phyloP scores from a whole-genome alignment of 371 early-diverging fungal species.

The Haplosporangium sp. region DNA sequence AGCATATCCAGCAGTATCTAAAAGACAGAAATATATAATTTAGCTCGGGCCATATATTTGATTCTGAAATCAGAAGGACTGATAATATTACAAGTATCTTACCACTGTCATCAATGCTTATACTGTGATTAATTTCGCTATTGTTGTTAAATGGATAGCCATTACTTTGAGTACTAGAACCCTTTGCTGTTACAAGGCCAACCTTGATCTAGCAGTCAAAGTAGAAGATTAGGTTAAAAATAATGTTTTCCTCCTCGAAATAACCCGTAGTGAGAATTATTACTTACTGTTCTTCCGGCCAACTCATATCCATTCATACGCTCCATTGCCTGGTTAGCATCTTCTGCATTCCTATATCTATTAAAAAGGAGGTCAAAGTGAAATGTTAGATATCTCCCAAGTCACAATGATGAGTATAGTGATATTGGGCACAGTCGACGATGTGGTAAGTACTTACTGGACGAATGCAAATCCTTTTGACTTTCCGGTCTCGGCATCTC shows the following conservation, averaged over 20 bases:
- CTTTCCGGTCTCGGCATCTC: slow-evolving; percentile 84
- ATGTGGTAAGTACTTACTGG: slow-evolving; percentile 66
- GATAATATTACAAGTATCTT: slow-evolving; percentile 1
- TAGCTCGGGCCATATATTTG: background rate
- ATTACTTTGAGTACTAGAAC: slow-evolving; percentile 54
- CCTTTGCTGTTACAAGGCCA: slow-evolving; percentile 82
- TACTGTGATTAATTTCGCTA: slow-evolving; percentile 47
- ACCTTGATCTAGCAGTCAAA: slow-evolving; percentile 75
- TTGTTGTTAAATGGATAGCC: slow-evolving; percentile 23
- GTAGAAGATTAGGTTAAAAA: background rate
- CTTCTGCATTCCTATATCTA: slow-evolving; percentile 77
- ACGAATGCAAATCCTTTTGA: slow-evolving; percentile 93
- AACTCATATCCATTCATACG: slow-evolving; percentile 91
- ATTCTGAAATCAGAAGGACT: too few species aligned
- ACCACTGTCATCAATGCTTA: slow-evolving; percentile 66
- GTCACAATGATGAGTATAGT: background rate
- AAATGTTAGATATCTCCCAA: too few species aligned
- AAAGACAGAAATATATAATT: background rate
- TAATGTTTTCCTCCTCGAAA: background rate
- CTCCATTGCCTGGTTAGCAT: slow-evolving; percentile 87
- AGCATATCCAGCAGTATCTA: slow-evolving; percentile 76
- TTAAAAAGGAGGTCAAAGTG: background rate
- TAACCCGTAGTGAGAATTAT: background rate
- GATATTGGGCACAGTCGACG: background rate
- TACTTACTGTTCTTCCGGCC: slow-evolving; percentile 74